Conservation (phyloP, 2,329 filamentous ascomycete species). For the Nemania sp. region DNA sequence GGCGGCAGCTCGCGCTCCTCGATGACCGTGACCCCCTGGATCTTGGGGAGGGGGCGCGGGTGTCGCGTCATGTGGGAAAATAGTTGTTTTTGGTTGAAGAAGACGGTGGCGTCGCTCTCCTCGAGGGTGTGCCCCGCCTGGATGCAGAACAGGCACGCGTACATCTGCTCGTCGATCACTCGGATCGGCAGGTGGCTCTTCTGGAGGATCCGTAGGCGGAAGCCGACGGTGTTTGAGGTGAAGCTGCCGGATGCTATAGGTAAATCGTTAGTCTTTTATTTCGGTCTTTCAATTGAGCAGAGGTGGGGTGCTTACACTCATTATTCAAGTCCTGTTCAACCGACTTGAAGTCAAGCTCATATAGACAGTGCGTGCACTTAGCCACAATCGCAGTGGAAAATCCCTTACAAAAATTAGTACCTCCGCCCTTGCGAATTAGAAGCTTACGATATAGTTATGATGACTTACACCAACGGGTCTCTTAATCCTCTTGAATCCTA, state of each 20-base stretch:
- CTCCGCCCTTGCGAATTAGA: slow-evolving; percentile 5
- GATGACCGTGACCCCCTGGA: slow-evolving; percentile 63
- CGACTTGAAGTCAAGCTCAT: slow-evolving; percentile 64
- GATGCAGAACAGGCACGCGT: slow-evolving; percentile 67
- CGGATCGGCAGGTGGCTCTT: slow-evolving; percentile 66
- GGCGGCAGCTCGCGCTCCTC: slow-evolving; percentile 58
- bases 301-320: slow-evolving; percentile 54
- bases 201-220: slow-evolving; percentile 66
- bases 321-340: slow-evolving; percentile 65
- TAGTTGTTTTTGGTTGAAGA: slow-evolving; percentile 64
- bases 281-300: not conserved
- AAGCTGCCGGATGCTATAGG: slow-evolving; percentile 62
- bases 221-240: slow-evolving; percentile 59
- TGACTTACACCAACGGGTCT: slow-evolving; percentile 59
- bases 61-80: slow-evolving; percentile 67
- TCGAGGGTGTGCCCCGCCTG: slow-evolving; percentile 62
- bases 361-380: slow-evolving; percentile 65
- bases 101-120: slow-evolving; percentile 68
- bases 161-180: slow-evolving; percentile 64
- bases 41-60: slow-evolving; percentile 63
- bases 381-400: slow-evolving; percentile 60
- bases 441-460: not conserved
- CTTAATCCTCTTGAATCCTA: slow-evolving; percentile 64
- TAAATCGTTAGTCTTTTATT: slow-evolving; percentile 29
- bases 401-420: slow-evolving; percentile 50